Evolutionary conservation across 108 stramenopile genomes (phyloP).

Genomic region (Conticribra guillardii): DNA sequence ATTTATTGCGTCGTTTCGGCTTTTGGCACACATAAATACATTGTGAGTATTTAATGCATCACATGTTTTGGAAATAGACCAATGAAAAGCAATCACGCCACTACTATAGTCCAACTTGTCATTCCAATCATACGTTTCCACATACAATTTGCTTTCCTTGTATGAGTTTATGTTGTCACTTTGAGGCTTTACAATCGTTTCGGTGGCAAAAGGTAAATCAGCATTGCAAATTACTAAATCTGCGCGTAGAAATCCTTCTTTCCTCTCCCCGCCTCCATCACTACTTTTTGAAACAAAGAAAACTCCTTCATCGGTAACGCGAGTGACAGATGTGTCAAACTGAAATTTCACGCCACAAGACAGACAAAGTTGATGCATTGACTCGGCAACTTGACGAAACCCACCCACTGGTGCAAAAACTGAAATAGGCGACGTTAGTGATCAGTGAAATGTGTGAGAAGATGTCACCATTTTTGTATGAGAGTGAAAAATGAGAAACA

Average conservation of each 20-base stretch:
- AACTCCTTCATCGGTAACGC: conserved; percentile 62
- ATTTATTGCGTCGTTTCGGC: conserved; percentile 46
- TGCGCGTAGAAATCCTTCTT: conserved; percentile 56
- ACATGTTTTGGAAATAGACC: conserved; percentile 67
- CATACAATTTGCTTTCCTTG: conserved; percentile 8
- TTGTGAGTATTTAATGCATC: conserved; percentile 86
- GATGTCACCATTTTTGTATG: too few species aligned
- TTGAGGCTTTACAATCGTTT: conserved; percentile 56
- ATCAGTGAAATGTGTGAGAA: too few species aligned
- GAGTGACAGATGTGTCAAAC: conserved; percentile 62
- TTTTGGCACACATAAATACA: conserved; percentile 75
- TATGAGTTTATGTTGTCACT: background rate
- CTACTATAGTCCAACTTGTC: conserved; percentile 73
- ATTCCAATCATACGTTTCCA: conserved; percentile 73
- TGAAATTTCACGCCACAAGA: conserved; percentile 64
- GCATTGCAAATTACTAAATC: conserved; percentile 90
- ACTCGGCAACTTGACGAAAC: conserved; percentile 71
- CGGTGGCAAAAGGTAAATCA: conserved; percentile 85
- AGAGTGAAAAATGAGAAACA: too few species aligned
- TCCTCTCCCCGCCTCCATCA: conserved; percentile 3
- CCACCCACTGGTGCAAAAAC: conserved; percentile 90
- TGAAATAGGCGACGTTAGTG: too few species aligned
- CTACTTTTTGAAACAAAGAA: conserved; percentile 24
- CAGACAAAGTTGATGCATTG: conserved; percentile 56
- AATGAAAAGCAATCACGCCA: conserved; percentile 92